Conservation (phyloP, 1,139 yeast species). For the Scheffersomyces cryptocercus region DNA sequence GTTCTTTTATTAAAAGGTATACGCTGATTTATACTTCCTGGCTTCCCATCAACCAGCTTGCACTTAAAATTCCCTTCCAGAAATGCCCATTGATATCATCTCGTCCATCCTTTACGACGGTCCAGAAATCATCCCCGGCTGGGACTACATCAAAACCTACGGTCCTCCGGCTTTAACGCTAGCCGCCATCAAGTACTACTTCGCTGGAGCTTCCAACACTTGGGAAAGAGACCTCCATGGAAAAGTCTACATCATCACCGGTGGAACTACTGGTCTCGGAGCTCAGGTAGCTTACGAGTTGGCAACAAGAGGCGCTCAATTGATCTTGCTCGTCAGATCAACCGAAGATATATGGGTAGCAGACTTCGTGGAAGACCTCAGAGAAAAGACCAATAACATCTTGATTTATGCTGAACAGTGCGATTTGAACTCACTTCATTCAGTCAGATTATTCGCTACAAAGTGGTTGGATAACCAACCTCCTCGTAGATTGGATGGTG, state of each 20-base stretch:
- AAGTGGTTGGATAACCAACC: constrained; percentile 91
- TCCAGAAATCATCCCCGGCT: constrained; percentile 71
- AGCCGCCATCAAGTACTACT: constrained; percentile 63
- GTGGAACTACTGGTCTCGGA: constrained; percentile 93
- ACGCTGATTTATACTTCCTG: neutral
- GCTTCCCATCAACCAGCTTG: too few relatives aligned
- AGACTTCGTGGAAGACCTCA: constrained; percentile 75
- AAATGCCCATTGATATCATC: constrained; percentile 83
- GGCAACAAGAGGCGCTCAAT: constrained; percentile 83
- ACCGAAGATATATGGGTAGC: constrained; percentile 72
- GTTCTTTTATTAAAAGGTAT: neutral
- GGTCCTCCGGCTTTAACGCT: constrained; percentile 47
- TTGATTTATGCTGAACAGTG: constrained; percentile 87
- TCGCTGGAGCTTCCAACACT: constrained; percentile 74
- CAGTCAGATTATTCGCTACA: constrained; percentile 90
- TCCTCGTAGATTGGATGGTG: constrained; percentile 86
- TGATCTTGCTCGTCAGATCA: constrained; percentile 69
- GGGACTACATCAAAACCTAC: constrained; percentile 53
- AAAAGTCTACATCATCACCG: constrained; percentile 70
- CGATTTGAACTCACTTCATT: constrained; percentile 71
- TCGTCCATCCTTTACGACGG: constrained; percentile 71
- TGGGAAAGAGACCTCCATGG: constrained; percentile 96
- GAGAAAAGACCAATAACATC: constrained; percentile 67
- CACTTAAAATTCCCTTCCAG: neutral
- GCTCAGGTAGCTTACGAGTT: constrained; percentile 71